Base-by-base conservation (phyloP, 345 rosid genomes). In the Eucalyptus viminalis region DNA sequence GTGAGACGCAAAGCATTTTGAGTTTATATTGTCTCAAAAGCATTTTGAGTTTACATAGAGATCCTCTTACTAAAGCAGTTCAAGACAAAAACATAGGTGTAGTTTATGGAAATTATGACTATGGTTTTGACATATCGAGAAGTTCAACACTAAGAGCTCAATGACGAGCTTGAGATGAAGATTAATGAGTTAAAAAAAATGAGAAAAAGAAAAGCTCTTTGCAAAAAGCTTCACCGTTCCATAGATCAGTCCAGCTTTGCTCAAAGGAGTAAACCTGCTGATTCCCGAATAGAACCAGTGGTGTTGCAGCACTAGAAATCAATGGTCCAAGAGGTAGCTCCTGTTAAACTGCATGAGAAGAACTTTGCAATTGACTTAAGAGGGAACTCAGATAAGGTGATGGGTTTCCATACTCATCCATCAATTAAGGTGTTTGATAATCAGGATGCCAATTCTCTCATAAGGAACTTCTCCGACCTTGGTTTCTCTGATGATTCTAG, bases 191-290 rank as follows among this genome's bases (percentile, higher is more conserved):
- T 98, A 49, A 49, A 49, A 49, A 49, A 49, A 12, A 49, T 4
- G 2, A 49, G 1, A 13, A 49, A 13, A 49, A 89, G 96, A 98
- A 93, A 98, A 95, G 92, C 96, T 98, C 90, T 98, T 97, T 94
- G 96, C 98, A 4, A 96, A 96, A 98, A 96, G 93, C 99, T 97
- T 90, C 95, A 95, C 80, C 95, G 90, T 90, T 98, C 98, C 2
- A 95, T 92, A 83, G 99, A 97, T 91, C 99, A 94, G 90, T 92
- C 94, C 60, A 92, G 94, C 93, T 94, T 95, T 50, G 91, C 91
- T 13, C 90, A 97, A 90, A 95, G 99, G 93, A 91, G 93, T 91
- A 96, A 96, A 90, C 95, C 95, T 17, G 60, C 90, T 49, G 97
- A 94, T 29, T 87, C 76, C 76, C 94, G 86, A 69, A 93, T 88